Conservation (phyloP, 78 protist species). For the Corallochytrium limacisporum region DNA sequence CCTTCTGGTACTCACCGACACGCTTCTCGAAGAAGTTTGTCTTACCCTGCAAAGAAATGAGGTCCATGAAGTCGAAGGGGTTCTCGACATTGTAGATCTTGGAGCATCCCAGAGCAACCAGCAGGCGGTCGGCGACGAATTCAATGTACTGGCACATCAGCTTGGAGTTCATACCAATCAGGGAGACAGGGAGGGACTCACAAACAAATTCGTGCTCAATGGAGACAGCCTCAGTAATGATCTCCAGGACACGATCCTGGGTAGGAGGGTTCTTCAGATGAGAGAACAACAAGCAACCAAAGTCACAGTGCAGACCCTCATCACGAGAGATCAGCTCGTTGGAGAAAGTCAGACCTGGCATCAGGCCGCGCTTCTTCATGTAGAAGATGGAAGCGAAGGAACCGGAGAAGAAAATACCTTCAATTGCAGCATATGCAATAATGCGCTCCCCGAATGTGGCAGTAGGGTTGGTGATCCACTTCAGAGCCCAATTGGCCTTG, state of each 20-base stretch:
- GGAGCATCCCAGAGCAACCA: constrained; percentile 62
- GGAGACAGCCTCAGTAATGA: constrained; percentile 80
- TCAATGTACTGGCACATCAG: constrained; percentile 91
- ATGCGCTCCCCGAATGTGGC: constrained; percentile 78
- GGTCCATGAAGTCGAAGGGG: constrained; percentile 97
- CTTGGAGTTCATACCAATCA: constrained; percentile 90
- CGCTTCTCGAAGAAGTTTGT: constrained; percentile 95
- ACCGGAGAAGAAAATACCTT: constrained; percentile 97
- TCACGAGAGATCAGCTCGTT: constrained; percentile 94
- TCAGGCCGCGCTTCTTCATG: constrained; percentile 93
- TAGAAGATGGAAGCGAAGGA: constrained; percentile 93
- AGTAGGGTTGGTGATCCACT: constrained; percentile 63
- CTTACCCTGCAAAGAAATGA: constrained; percentile 90
- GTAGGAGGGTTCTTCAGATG: neutral
- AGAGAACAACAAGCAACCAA: constrained; percentile 82
- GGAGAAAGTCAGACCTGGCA: constrained; percentile 92
- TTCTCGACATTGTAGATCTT: constrained; percentile 68
- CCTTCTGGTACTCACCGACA: constrained; percentile 90
- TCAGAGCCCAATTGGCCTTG: constrained; percentile 95
- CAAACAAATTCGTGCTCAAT: constrained; percentile 58
- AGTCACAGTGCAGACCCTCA: constrained; percentile 94
- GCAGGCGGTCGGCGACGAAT: constrained; percentile 89
- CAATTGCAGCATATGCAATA: constrained; percentile 95
- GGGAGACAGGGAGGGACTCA: constrained; percentile 85
- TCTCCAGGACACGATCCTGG: constrained; percentile 8